Base-by-base conservation (phyloP, 805 yeast species). In the Zygoascus ofunaensis region DNA sequence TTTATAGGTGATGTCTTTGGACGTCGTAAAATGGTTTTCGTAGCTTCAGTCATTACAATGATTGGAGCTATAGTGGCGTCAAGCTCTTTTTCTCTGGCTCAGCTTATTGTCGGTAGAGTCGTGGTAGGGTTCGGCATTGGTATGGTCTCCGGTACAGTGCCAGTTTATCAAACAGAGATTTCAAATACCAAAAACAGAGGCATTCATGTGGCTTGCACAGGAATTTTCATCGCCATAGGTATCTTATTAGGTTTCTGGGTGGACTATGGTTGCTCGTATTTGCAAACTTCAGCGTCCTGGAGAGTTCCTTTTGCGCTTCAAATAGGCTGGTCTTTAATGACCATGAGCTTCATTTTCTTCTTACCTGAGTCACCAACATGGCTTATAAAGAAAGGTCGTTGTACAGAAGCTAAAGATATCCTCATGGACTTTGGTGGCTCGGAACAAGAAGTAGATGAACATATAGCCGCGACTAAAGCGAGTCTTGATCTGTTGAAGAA, bases 301-400 rank as follows among this genome's bases (percentile, higher is more conserved):
- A 43, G 49, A 30, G 35, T 49, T 37, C 53, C 53, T 26, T 23
- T 49, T 14, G 52, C 51, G 12, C 20, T 46, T 24, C 53, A 50
- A 28, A 39, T 48, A 8, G 42, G 43, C 19, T 48, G 36, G 39
- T 41, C 46, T n/a, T 5, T 49, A 44, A 58, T 82, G 78, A 80
- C 38, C 21, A 66, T 26, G 30, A 65, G 68, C 24, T 43, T 43
- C 18, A 39, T 48, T 14, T 58, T 75, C 37, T 71, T 75, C 32
- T 62, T 86, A 17, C 95, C 95, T 0, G 95, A 87, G 59, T 76
- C 86, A 36, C 95, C 95, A 0, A 69, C 95, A 47, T 87, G 71
- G 62, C 80, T 73, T 55, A 85, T 86, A 7, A 76, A 76, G 55
- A 76, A 78, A 51, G 80, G 81, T 59, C 69, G 80, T 43, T 58